Conservation (phyloP, 257 asterid genomes). For the Jasminum sambac region DNA sequence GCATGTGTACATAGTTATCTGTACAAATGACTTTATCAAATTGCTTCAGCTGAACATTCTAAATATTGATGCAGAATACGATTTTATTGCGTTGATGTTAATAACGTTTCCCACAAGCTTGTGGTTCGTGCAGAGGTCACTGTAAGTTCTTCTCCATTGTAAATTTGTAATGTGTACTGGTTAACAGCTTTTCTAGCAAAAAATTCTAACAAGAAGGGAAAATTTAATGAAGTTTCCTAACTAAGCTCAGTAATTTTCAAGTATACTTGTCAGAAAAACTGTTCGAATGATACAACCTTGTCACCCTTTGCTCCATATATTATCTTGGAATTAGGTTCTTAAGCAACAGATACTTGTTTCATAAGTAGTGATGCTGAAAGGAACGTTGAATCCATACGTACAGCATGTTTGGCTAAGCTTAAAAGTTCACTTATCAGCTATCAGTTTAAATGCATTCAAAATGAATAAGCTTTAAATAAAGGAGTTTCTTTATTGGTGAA, state of each 20-base stretch:
- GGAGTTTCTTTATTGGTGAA: not conserved
- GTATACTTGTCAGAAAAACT: not conserved
- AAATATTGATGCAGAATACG: constrained; percentile 53
- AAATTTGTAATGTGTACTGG: not conserved
- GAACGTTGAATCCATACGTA: not conserved
- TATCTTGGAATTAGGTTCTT: not conserved
- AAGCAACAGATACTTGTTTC: not conserved
- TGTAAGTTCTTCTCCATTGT: constrained; percentile 53
- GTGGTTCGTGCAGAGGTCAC: constrained; percentile 83
- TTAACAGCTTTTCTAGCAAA: not conserved
- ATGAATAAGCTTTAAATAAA: not conserved
- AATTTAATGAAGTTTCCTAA: not conserved
- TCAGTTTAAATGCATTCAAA: not conserved
- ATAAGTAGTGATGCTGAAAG: not conserved
- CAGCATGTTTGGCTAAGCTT: not conserved
- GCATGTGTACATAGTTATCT: too few species aligned
- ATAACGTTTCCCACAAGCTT: constrained; percentile 77
- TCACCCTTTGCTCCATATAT: not conserved
- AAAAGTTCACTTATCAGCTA: not conserved
- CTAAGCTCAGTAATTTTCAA: not conserved
- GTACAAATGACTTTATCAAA: not conserved
- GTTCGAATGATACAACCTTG: not conserved
- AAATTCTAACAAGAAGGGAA: not conserved
- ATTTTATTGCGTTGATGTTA: constrained; percentile 79
- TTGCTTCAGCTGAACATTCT: constrained; percentile 2